Base-by-base conservation (phyloP, 306 rosid species). In the Casuarina equisetifolia region DNA sequence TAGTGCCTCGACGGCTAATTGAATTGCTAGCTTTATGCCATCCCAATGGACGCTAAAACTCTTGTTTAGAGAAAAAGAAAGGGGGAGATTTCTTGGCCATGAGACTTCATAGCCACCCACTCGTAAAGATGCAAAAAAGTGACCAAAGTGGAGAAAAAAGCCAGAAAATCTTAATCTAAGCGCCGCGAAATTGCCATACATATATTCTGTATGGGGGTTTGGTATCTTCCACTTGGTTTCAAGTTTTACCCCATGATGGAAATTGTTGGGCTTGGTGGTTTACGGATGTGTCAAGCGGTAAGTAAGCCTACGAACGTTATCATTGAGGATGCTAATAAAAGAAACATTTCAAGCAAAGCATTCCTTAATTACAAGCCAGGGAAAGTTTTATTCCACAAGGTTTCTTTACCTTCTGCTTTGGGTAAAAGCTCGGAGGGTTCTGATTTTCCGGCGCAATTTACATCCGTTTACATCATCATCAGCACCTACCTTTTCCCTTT, bases 391-490 rank as follows among this genome's bases (percentile, higher is more conserved):
- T 2, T 4, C 16, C n/a, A 32, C 12, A 17, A 57, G 59, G 4
- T 25, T 36, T 66, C 42, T 48, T 72, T 73, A 76, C 32, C 59
- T 76, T 55, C 50, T 69, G 39, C 52, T 63, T 79, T 50, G 72
- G 48, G 76, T 61, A 63, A 80, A 79, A 79, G 51, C 51, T 72
- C 71, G 74, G 77, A 61, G 16, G 20, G 45, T 13, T 57, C 32
- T 46, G 49, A 69, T 66, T 50, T 80, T 20, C 42, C 63, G 70
- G 73, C 78, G 58, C 13, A 52, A 74, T 84, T 77, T 68, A 61
- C 83, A 75, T 82, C 69, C 15, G 80, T 82, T 82, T 59, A 39
- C 59, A 73, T 69, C 76, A 72, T 84, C 63, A 72, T 75, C 38
- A 15, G 79, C 49, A 45, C 69, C 68, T 68, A 39, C 63, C 78